Base-by-base conservation (phyloP, 768 basidiomycete genomes). In the Suillus paluster region DNA sequence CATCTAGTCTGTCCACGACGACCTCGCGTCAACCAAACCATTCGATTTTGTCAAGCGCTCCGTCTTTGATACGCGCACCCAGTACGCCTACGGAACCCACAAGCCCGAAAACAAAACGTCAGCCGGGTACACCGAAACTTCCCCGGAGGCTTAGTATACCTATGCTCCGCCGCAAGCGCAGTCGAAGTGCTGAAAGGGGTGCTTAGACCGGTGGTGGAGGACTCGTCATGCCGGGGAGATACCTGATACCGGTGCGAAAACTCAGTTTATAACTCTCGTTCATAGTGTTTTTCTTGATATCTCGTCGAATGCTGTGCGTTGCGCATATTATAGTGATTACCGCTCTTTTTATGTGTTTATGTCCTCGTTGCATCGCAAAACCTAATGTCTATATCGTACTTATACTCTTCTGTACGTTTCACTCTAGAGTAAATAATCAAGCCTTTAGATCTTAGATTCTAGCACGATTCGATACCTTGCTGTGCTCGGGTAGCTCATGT, bases 91-190 rank as follows among this genome's bases (percentile, higher is more conserved):
- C 57, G 3, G 62, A 64, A 23, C 25, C 58, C 6, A 41, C 27
- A 14, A 42, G 41, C 2, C 42, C 49, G 5, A 58, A 63, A 15
- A 46, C 56, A 38, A 71, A 61, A 60, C 68, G 60, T 5, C 44
- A 57, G 6, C 58, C 50, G 4, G 21, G 50, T 52, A 23, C 64
- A 44, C 73, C 71, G 15, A 71, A 50, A 61, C 30, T 73, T 17
- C 72, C 70, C 1, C 73, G 70, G 44, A 65, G 68, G 25, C 60
- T 73, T 33, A 73, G 73, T 48, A 73, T 75, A 23, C 72, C 70
- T 0, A 63, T 72, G 59, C 57, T 73, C 44, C 66, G 72, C 19
- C 72, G 73, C 27, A 75, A 71, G 58, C 69, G 70, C n/a, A 62
- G 67, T 60, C 49, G 27, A 30, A 50, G 17, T 30, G 19, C 27